phyloP scores from a whole-genome alignment of 768 basidiomycete species.

The Phaeotremella skinneri region DNA sequence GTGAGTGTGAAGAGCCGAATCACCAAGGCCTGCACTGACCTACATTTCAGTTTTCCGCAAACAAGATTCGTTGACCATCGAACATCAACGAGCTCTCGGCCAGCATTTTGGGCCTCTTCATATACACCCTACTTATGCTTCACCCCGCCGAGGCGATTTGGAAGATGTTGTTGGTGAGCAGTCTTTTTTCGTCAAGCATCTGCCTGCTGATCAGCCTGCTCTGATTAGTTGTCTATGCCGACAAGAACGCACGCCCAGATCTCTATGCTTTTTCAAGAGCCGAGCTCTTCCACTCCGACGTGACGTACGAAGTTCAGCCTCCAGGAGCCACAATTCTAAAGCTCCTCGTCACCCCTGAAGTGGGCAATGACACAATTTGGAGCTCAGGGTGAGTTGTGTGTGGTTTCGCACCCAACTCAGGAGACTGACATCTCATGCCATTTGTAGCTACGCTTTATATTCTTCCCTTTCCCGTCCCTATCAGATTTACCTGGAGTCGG shows the following conservation, averaged over 20 bases:
- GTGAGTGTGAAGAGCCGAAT: slow-evolving; percentile 19
- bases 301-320: slow-evolving; percentile 66
- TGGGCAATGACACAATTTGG: slow-evolving; percentile 78
- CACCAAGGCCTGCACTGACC: background rate
- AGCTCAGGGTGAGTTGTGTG: slow-evolving; percentile 64
- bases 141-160: slow-evolving; percentile 65
- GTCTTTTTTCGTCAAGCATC: background rate
- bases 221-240: slow-evolving; percentile 50
- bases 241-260: slow-evolving; percentile 49
- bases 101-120: slow-evolving; percentile 58
- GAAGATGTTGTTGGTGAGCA: slow-evolving; percentile 49
- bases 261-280: slow-evolving; percentile 64
- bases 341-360: slow-evolving; percentile 66
- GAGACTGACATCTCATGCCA: background rate
- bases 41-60: slow-evolving; percentile 42
- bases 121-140: slow-evolving; percentile 76
- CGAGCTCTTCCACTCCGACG: slow-evolving; percentile 81
- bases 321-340: slow-evolving; percentile 75
- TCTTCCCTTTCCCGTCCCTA: slow-evolving; percentile 72
- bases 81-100: slow-evolving; percentile 45
- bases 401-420: slow-evolving; percentile 1
- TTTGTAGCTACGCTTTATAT: slow-evolving; percentile 70
- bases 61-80: slow-evolving; percentile 43
- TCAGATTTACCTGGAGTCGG: slow-evolving; percentile 72
- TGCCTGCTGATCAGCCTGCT: background rate